A percentile compares a stretch with the other conserved stretches of the same genome.
Conservation (phyloP, 2,329 filamentous ascomycete species). For the Phoma herbarum region DNA sequence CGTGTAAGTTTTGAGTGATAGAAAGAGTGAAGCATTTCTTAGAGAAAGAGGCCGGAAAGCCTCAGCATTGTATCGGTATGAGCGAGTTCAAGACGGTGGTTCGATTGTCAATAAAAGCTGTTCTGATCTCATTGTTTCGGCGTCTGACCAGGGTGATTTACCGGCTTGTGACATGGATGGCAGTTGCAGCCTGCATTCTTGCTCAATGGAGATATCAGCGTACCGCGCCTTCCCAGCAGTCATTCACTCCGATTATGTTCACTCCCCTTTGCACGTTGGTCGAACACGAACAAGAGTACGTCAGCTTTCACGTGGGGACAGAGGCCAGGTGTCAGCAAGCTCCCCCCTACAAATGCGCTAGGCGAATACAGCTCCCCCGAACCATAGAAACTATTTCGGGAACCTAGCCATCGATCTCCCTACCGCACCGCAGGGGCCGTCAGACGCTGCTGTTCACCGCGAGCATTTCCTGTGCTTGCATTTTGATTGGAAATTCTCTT, state of each 20-base stretch:
- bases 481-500: conserved; percentile 25
- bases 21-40: conserved; percentile 41
- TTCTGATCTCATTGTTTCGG: conserved; percentile 8
- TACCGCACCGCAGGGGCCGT: conserved; percentile 34
- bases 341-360: conserved; percentile 21
- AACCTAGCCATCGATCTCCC: conserved; percentile 29
- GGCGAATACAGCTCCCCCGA: conserved; percentile 29
- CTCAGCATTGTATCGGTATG: conserved; percentile 28
- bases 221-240: not conserved
- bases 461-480: conserved; percentile 25
- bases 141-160: conserved; percentile 14
- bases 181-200: not conserved
- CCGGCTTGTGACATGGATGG: conserved; percentile 13
- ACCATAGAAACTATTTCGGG: conserved; percentile 38
- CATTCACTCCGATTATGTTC: not conserved
- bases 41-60: conserved; percentile 22
- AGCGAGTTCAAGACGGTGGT: conserved; percentile 8
- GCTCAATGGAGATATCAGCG: not conserved
- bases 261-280: conserved; percentile 1
- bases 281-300: conserved; percentile 15
- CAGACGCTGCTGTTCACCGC: conserved; percentile 24
- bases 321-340: conserved; percentile 24
- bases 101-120: conserved; percentile 22
- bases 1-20: conserved; percentile 38
- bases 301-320: conserved; percentile 25